Base-by-base conservation (phyloP, 306 rosid species). In the Ormosia semicastrata region DNA sequence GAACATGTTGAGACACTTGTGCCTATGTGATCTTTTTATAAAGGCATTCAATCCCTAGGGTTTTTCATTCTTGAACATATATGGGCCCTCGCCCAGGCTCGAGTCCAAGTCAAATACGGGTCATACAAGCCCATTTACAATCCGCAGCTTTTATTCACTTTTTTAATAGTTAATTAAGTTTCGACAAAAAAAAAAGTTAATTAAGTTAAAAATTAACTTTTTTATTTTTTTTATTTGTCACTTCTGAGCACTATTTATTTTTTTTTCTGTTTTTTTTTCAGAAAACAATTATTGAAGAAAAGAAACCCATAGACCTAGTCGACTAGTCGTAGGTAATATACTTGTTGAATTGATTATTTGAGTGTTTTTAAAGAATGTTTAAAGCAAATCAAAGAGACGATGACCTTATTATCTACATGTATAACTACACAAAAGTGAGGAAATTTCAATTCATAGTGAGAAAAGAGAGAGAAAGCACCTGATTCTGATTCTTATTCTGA, bases 391-490 rank as follows among this genome's bases (percentile, higher is more conserved):
- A 17, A 41, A 66, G 33, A 17, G 34, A 66, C 7, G 0, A 65
- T 1, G 32, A 15, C 29, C 71, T 24, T 37, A n/a, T 24, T 37
- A n/a, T 36, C 43, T 18, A n/a, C 80, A 43, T 8, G 40, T 30
- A 13, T 7, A 14, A 76, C n/a, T 8, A 5, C 46, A n/a, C 12
- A 4, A 49, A n/a, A 34, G 11, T 24, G 29, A 44, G 33, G 40
- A 49, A 50, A 47, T 8, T 3, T 41, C 2, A 32, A 10, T 14
- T 6, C 11, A 71, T 8, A 3, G 76, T 3, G 36, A 36, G 10
- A 24, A 17, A 10, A 8, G 52, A 66, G 34, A 5, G 11, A 2
- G 29, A 18, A 9, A 39, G 68, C 83, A 94, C 98, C 95, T 87
- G 93, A 62, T 85, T 62, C 53, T 65, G 76, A 81, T 12, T 62